Conservation (phyloP, 495 filamentous ascomycete genomes). For the Glonium stellatum region DNA sequence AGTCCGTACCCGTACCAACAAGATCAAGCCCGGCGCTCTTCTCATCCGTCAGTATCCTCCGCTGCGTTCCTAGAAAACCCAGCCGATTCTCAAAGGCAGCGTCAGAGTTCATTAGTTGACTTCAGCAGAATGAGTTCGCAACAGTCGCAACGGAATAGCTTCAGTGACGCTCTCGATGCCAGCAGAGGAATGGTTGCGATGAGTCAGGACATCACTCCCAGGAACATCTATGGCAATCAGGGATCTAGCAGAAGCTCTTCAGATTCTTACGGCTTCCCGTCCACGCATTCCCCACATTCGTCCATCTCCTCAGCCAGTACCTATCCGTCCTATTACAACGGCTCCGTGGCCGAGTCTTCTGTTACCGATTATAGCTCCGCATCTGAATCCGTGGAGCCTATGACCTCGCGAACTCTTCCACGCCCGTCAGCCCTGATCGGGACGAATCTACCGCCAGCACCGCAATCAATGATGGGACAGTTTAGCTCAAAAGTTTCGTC, state of each 20-base stretch:
- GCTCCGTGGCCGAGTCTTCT: slow-evolving; percentile 73
- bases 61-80: slow-evolving; percentile 42
- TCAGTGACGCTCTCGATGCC: slow-evolving; percentile 80
- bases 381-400: slow-evolving; percentile 77
- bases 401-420: slow-evolving; percentile 72
- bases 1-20: slow-evolving; percentile 49
- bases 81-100: slow-evolving; percentile 40
- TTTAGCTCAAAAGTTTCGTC: slow-evolving; percentile 97
- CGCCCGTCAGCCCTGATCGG: slow-evolving; percentile 65
- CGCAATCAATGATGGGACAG: slow-evolving; percentile 96
- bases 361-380: slow-evolving; percentile 92
- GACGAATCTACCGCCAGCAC: slow-evolving; percentile 65
- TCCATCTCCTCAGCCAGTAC: slow-evolving; percentile 80
- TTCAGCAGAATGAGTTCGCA: slow-evolving; percentile 50
- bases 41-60: slow-evolving; percentile 78
- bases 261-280: slow-evolving; percentile 92
- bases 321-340: slow-evolving; percentile 55
- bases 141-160: slow-evolving; percentile 58
- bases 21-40: slow-evolving; percentile 68
- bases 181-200: slow-evolving; percentile 88
- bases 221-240: slow-evolving; percentile 72
- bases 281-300: slow-evolving; percentile 84
- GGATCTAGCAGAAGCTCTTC: slow-evolving; percentile 60
- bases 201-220: slow-evolving; percentile 81
- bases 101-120: slow-evolving; percentile 57